phyloP scores from a whole-genome alignment of 2,329 filamentous ascomycete genomes.

The Fusarium ramigenum region DNA sequence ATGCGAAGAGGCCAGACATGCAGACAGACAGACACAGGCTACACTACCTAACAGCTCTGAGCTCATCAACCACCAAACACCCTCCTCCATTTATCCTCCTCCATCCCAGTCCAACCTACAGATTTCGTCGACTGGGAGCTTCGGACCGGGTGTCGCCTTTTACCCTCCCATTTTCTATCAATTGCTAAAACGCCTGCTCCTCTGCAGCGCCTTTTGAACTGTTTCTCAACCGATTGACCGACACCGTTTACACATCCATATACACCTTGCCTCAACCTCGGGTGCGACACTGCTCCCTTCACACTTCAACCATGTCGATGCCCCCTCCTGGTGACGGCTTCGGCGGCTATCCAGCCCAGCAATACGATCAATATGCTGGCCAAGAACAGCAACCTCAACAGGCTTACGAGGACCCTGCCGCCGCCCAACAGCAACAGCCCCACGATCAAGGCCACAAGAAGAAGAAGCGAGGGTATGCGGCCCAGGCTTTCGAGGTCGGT shows the following conservation, averaged over 20 bases:
- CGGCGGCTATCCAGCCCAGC: slow-evolving; percentile 39
- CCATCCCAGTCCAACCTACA: slow-evolving; percentile 35
- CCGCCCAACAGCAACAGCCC: slow-evolving; percentile 39
- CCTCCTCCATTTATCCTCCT: slow-evolving; percentile 25
- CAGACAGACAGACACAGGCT: slow-evolving; percentile 14
- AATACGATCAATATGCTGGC: slow-evolving; percentile 59
- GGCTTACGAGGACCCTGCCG: slow-evolving; percentile 48
- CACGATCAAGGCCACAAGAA: slow-evolving; percentile 65
- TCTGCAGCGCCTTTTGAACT: slow-evolving; percentile 16
- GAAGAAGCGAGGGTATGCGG: slow-evolving; percentile 96
- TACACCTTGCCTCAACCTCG: slow-evolving; percentile 25
- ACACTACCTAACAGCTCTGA: slow-evolving; percentile 35
- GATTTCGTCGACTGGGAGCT: slow-evolving; percentile 35
- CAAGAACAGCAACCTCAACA: slow-evolving; percentile 54
- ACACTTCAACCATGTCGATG: slow-evolving; percentile 61
- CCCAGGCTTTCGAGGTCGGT: slow-evolving; percentile 93
- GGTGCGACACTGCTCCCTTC: slow-evolving; percentile 42
- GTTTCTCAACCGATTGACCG: slow-evolving; percentile 22
- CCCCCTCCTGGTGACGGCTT: slow-evolving; percentile 63
- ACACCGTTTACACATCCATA: slow-evolving; percentile 19
- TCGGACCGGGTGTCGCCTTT: slow-evolving; percentile 30
- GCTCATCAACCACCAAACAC: slow-evolving; percentile 39
- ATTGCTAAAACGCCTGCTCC: slow-evolving; percentile 5
- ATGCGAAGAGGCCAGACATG: slow-evolving; percentile 43
- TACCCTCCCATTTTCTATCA: slow-evolving; percentile 1